A percentile compares a stretch with the other conserved stretches of the same genome.
Evolutionary conservation across 2,329 filamentous ascomycete species (phyloP).

Genomic region (Podosphaera xanthii): DNA sequence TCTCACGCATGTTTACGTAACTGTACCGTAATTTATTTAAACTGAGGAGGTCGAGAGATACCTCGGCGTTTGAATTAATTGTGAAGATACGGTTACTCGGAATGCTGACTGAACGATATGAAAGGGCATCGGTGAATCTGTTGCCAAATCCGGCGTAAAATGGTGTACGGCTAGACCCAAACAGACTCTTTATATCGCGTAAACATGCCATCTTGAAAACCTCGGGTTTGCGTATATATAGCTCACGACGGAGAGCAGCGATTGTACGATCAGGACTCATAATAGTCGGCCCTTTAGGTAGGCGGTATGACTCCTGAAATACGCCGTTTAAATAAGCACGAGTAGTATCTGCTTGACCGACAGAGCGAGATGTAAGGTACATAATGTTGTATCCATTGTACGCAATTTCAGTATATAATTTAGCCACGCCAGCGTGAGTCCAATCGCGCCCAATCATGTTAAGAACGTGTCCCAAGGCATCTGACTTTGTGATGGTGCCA

Average conservation of each 20-base stretch:
- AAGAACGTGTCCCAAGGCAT: slow-evolving; percentile 78
- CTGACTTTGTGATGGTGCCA: slow-evolving; percentile 94
- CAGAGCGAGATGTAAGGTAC: slow-evolving; percentile 84
- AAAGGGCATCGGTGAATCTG: slow-evolving; percentile 82
- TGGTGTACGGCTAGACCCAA: slow-evolving; percentile 51
- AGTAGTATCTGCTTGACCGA: slow-evolving; percentile 81
- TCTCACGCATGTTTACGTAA: slow-evolving; percentile 90
- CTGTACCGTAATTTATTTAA: slow-evolving; percentile 91
- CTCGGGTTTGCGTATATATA: slow-evolving; percentile 89
- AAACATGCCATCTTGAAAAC: slow-evolving; percentile 99
- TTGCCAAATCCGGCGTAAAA: slow-evolving; percentile 98
- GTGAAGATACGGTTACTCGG: slow-evolving; percentile 89
- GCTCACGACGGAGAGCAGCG: slow-evolving; percentile 71
- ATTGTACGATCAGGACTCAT: slow-evolving; percentile 88
- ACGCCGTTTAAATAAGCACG: slow-evolving; percentile 77
- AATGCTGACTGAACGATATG: slow-evolving; percentile 88
- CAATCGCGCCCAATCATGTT: slow-evolving; percentile 96
- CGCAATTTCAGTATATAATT: slow-evolving; percentile 86
- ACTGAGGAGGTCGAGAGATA: slow-evolving; percentile 70
- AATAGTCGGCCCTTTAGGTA: slow-evolving; percentile 83
- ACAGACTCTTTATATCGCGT: slow-evolving; percentile 77
- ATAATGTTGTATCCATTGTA: slow-evolving; percentile 97
- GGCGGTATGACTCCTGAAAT: slow-evolving; percentile 60
- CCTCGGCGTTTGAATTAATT: slow-evolving; percentile 94
- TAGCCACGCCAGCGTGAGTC: slow-evolving; percentile 92